Evolutionary conservation across 345 rosid genomes (phyloP).

Genomic region (Populus deltoides): DNA sequence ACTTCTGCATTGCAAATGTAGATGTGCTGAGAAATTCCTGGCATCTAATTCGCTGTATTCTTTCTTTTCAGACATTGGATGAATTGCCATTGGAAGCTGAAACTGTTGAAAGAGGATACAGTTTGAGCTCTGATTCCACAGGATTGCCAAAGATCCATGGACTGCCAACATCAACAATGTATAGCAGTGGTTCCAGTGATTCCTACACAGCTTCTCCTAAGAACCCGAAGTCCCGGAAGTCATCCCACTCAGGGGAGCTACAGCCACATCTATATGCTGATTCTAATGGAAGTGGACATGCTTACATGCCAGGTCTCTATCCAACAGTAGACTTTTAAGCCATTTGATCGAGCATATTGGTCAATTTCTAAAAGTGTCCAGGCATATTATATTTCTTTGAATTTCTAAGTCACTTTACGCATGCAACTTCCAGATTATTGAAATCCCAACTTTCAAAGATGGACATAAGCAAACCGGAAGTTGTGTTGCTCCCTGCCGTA

Average conservation of each 20-base stretch:
- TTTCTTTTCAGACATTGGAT: constrained; percentile 65
- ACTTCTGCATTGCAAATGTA: neutral
- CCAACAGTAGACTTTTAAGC: constrained; percentile 41
- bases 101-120: constrained; percentile 79
- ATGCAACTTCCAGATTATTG: constrained; percentile 6
- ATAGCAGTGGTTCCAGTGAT: constrained; percentile 50
- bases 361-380: neutral
- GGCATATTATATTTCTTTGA: constrained; percentile 10
- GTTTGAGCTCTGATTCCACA: constrained; percentile 56
- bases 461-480: constrained; percentile 3
- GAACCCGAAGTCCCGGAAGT: constrained; percentile 54
- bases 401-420: constrained; percentile 5
- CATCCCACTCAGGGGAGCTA: constrained; percentile 71
- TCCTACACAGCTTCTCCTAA: constrained; percentile 56
- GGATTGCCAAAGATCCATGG: constrained; percentile 82
- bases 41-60: neutral
- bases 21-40: neutral
- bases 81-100: constrained; percentile 92
- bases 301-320: constrained; percentile 46
- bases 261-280: constrained; percentile 54
- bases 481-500: constrained; percentile 8
- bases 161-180: constrained; percentile 59
- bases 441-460: constrained; percentile 11
- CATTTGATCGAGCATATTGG: neutral
- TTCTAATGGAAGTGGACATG: constrained; percentile 56